These are phyloP conservation scores for Pseudogymnoascus sp. DNA, from an alignment of 2,329 filamentous ascomycete genomes.

Conservation along the genomic window DNA sequence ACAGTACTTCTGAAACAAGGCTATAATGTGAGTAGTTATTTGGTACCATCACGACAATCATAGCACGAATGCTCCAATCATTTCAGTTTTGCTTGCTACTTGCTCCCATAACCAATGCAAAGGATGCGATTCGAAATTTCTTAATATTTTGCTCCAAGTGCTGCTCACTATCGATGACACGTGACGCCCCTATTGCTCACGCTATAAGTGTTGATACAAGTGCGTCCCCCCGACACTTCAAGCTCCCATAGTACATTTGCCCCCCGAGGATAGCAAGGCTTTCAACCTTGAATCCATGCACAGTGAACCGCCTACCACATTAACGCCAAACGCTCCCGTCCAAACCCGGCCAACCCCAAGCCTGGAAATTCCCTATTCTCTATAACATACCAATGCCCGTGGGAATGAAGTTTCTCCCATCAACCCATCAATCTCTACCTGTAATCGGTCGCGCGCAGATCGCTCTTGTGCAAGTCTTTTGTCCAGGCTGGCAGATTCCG, in stretches of 20 bases:
- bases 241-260: background rate
- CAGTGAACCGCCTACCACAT: background rate
- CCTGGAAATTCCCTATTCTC: background rate
- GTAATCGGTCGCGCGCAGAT: conserved; percentile 24
- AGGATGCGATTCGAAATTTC: background rate
- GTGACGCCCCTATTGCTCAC: background rate
- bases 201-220: background rate
- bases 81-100: background rate
- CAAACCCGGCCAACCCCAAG: background rate
- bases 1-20: too few relatives aligned
- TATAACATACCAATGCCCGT: background rate
- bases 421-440: conserved; percentile 15
- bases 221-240: background rate
- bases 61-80: background rate
- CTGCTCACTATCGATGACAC: background rate
- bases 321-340: background rate
- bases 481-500: conserved; percentile 73
- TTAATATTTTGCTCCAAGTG: background rate
- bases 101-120: background rate
- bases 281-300: background rate
- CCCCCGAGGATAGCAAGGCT: background rate
- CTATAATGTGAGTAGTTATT: too few relatives aligned
- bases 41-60: background rate
- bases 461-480: conserved; percentile 52
- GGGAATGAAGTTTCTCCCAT: background rate